These are phyloP conservation scores for Saccharomycopsis hybrid DNA, from an alignment of 1,139 yeast genomes.

Conservation along the genomic window DNA sequence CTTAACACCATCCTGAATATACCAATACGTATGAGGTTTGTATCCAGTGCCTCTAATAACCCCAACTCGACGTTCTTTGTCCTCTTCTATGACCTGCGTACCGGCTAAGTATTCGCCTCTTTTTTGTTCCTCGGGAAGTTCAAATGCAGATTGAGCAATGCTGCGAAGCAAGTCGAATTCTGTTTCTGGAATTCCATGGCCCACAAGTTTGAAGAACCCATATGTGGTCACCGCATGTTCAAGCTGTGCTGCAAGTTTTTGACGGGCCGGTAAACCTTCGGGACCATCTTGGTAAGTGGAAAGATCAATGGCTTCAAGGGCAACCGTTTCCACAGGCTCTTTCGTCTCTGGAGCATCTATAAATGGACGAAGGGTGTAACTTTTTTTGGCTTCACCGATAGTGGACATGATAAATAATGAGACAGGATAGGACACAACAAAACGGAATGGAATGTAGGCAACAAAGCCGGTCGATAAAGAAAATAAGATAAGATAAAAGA, in stretches of 20 bases:
- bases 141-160: conserved; percentile 35
- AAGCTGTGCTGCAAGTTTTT: conserved; percentile 31
- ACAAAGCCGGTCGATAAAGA: too few species aligned
- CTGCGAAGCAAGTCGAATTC: conserved; percentile 33
- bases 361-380: conserved; percentile 32
- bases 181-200: conserved; percentile 33
- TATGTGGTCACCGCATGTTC: conserved; percentile 36
- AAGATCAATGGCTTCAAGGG: conserved; percentile 35
- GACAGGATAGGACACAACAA: too few species aligned
- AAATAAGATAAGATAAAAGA: too few species aligned
- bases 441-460: too few species aligned
- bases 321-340: conserved; percentile 26
- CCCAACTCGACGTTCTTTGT: conserved; percentile 30
- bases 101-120: conserved; percentile 34
- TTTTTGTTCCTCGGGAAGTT: conserved; percentile 38
- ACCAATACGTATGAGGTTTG: conserved; percentile 43
- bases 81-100: conserved; percentile 33
- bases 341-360: conserved; percentile 28
- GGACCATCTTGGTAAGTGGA: conserved; percentile 34
- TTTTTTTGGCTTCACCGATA: too few species aligned
- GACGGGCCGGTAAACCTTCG: conserved; percentile 28
- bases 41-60: conserved; percentile 43
- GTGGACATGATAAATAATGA: too few species aligned
- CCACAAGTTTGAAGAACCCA: conserved; percentile 40
- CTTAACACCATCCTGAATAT: conserved; percentile 36